phyloP scores from a whole-genome alignment of 805 yeast genomes.

The Candida hispaniensis region DNA sequence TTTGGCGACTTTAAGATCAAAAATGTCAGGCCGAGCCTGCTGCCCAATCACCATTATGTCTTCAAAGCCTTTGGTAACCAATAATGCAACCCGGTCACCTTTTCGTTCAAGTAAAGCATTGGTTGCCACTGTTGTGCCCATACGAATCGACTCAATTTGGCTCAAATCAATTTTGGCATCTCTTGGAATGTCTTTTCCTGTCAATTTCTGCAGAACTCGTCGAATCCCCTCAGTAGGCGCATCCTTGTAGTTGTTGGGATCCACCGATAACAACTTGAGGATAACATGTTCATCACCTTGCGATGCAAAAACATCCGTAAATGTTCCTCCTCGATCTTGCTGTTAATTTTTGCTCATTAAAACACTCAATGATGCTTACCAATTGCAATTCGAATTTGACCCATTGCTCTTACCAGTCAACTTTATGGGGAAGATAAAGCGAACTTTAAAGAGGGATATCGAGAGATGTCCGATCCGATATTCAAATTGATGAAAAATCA shows the following conservation, averaged over 20 bases:
- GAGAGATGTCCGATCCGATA: too few species aligned
- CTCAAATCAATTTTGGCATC: conserved; percentile 43
- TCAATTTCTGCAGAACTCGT: conserved; percentile 53
- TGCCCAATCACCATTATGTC: conserved; percentile 80
- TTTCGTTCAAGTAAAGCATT: conserved; percentile 88
- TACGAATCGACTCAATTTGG: conserved; percentile 55
- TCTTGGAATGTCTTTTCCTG: conserved; percentile 46
- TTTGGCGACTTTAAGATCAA: conserved; percentile 66
- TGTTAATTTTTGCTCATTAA: conserved; percentile 3
- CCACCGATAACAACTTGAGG: conserved; percentile 76
- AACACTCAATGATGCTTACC: conserved; percentile 4
- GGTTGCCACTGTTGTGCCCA: conserved; percentile 96
- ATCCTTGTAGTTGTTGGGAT: conserved; percentile 76
- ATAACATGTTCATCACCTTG: conserved; percentile 42
- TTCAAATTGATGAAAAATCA: neutral
- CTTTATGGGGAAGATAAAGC: too few species aligned
- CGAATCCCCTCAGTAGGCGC: conserved; percentile 92
- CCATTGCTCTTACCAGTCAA: too few species aligned
- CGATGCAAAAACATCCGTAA: conserved; percentile 64
- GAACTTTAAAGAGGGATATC: too few species aligned
- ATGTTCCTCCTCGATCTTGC: conserved; percentile 69
- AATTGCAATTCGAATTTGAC: conserved; percentile 14
- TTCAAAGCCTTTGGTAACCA: conserved; percentile 81
- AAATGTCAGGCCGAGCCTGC: conserved; percentile 83
- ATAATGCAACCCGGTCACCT: conserved; percentile 77